Evolutionary conservation across 2,329 filamentous ascomycete genomes (phyloP), one percentile per base, ranked within the genome.

Genomic region (Verticillium albo-atrum): DNA sequence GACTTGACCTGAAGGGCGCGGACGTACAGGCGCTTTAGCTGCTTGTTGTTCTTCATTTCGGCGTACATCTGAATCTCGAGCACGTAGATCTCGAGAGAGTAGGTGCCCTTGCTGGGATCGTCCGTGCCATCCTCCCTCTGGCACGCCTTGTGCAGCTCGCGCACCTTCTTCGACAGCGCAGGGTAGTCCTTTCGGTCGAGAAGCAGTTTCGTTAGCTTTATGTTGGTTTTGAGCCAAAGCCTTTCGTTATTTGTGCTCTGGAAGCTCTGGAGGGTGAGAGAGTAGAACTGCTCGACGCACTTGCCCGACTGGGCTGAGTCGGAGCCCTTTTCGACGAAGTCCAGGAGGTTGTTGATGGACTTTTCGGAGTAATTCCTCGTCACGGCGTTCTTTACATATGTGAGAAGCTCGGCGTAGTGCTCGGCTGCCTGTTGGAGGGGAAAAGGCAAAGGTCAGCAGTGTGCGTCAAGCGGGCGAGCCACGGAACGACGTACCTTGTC

Each of bases 31-130:
- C 89, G 82, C 81, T 98, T 98, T 60, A 99, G 82, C 69, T 96
- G 91, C 77, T 98, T 98, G 81, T 97, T 98, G 79, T 98, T 98
- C 70, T 91, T 90, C 34, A 91, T 97, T 76, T 96, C 92, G 3
- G 93, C 92, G 70, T 97, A 94, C 94, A 99, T 98, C 76, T 98
- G 93, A 65, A 99, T 99, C 77, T 99, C 95, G 47, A 98, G 81
- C 10, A 95, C 94, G 72, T 97, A 99, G 55, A 97, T 90, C 77
- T 99, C 95, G 42, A 98, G 84, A 52, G 92, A 90, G 72, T 98
- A 97, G 15, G 95, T 98, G 67, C 95, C 95, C 77, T 98, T 98
- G 82, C 88, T 96, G 12, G 92, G 89, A 71, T 99, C 94, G 67
- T 96, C 92, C 61, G 85, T 85, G 25, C 95, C 95, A 70, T 98